These are phyloP conservation scores for Bacterosira constricta DNA, from an alignment of 108 stramenopile genomes.

Conservation along the genomic window DNA sequence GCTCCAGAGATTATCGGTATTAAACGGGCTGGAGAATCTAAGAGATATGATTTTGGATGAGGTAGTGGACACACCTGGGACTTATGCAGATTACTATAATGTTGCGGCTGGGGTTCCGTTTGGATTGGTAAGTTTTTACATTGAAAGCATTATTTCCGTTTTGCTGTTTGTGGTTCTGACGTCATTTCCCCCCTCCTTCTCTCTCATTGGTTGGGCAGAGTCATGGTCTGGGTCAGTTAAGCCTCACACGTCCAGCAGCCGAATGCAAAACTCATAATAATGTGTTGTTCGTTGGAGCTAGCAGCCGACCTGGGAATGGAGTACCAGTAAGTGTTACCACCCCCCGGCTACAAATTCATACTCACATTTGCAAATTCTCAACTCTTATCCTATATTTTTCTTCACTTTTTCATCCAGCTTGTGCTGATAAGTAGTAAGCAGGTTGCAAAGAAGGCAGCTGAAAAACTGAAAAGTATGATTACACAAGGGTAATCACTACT, in stretches of 20 bases:
- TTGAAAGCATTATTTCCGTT: too few relatives aligned
- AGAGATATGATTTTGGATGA: constrained; percentile 63
- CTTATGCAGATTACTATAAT: constrained; percentile 79
- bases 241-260: constrained; percentile 61
- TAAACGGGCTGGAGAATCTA: constrained; percentile 54
- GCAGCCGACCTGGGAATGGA: constrained; percentile 90
- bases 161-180: too few relatives aligned
- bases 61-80: constrained; percentile 74
- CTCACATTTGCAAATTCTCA: too few relatives aligned
- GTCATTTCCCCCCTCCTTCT: constrained; percentile 1
- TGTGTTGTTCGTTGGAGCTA: constrained; percentile 87
- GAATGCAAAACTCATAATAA: constrained; percentile 48
- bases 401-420: not conserved
- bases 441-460: not conserved
- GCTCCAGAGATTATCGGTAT: constrained; percentile 54
- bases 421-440: not conserved
- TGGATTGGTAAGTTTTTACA: constrained; percentile 56
- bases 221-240: constrained; percentile 80
- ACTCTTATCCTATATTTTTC: not conserved
- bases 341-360: too few relatives aligned
- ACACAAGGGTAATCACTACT: too few relatives aligned
- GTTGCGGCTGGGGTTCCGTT: constrained; percentile 80
- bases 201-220: constrained; percentile 23
- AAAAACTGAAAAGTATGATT: constrained; percentile 4
- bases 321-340: constrained; percentile 67